Conservation (phyloP, 345 rosid genomes). For the Pseudoturritis turrita region DNA sequence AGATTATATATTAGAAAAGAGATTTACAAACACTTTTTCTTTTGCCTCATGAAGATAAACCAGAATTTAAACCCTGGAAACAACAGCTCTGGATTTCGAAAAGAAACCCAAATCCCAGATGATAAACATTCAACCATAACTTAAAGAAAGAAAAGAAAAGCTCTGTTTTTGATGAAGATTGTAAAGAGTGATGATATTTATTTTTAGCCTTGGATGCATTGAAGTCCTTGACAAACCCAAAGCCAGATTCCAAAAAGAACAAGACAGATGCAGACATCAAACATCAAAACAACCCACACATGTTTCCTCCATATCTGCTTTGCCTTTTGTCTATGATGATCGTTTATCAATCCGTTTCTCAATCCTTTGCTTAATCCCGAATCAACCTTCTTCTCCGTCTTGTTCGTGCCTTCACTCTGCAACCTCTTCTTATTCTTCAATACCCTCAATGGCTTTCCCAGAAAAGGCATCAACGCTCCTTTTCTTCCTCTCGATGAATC, state of each 20-base stretch:
- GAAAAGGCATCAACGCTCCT: constrained; percentile 36
- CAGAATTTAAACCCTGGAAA: constrained; percentile 3
- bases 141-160: background rate
- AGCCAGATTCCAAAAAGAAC: constrained; percentile 74
- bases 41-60: background rate
- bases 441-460: constrained; percentile 42
- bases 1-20: background rate
- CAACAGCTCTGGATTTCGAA: constrained; percentile 9
- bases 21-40: background rate
- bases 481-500: constrained; percentile 36
- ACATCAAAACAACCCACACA: constrained; percentile 68
- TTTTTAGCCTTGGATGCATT: constrained; percentile 56
- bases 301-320: constrained; percentile 89
- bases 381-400: constrained; percentile 40
- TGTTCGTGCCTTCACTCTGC: background rate
- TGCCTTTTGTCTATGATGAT: constrained; percentile 55
- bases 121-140: background rate
- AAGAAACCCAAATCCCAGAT: background rate
- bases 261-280: constrained; percentile 63
- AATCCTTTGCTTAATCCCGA: constrained; percentile 31
- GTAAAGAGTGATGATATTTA: background rate
- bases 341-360: constrained; percentile 39
- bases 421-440: constrained; percentile 72
- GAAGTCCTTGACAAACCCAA: constrained; percentile 81
- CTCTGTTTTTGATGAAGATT: background rate